Conservation (phyloP, 768 basidiomycete genomes). For the Dictyophora rubrovolvata region DNA sequence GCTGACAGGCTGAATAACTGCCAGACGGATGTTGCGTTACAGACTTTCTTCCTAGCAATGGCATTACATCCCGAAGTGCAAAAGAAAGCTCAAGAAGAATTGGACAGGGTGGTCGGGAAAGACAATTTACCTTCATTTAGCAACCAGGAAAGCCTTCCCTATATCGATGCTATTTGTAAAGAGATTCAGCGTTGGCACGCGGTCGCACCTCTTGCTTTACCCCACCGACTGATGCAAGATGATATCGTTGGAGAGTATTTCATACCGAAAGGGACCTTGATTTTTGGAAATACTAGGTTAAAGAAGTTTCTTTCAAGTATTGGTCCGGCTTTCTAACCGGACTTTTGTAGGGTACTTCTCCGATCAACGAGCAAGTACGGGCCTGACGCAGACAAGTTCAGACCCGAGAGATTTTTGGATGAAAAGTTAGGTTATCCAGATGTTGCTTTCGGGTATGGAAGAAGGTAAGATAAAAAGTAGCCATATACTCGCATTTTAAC, state of each 20-base stretch:
- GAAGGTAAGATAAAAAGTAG: constrained; percentile 1
- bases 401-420: constrained; percentile 10
- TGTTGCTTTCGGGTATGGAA: neutral
- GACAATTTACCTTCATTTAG: constrained; percentile 9
- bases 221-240: constrained; percentile 5
- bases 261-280: constrained; percentile 22
- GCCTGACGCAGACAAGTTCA: neutral
- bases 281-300: constrained; percentile 16
- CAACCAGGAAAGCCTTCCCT: constrained; percentile 4
- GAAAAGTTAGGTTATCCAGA: neutral
- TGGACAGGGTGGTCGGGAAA: constrained; percentile 6
- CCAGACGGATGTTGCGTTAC: neutral
- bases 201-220: constrained; percentile 2
- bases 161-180: constrained; percentile 5
- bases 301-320: constrained; percentile 8
- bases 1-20: neutral
- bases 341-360: neutral
- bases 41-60: constrained; percentile 9
- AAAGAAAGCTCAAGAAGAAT: constrained; percentile 8
- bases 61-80: constrained; percentile 7
- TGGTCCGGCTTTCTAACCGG: neutral
- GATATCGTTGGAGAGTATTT: constrained; percentile 17
- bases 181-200: constrained; percentile 1
- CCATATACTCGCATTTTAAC: too few relatives aligned
- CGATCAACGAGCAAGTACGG: constrained; percentile 17